Percentiles rank a stretch among this genome's conserved stretches.
phyloP scores from a whole-genome alignment of 768 basidiomycete species.

The Boletales sp. region DNA sequence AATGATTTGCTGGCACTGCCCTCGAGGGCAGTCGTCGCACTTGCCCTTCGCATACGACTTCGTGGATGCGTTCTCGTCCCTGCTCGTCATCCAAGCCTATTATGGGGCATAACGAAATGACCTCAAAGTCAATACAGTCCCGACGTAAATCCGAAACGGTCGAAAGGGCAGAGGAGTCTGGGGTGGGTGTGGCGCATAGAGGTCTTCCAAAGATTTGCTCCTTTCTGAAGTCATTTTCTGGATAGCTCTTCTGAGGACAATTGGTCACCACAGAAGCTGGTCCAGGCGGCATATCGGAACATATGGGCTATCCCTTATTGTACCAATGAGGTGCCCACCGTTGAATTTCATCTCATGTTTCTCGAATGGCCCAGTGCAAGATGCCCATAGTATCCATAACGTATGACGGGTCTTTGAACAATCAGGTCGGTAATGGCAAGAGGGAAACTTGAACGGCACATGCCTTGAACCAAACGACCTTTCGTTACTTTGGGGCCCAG shows the following conservation, averaged over 20 bases:
- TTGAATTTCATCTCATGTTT: conserved; percentile 40
- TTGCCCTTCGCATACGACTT: neutral
- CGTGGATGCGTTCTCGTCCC: neutral
- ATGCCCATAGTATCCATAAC: conserved; percentile 30
- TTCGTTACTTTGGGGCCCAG: conserved; percentile 15
- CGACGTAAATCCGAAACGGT: neutral
- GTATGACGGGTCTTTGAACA: neutral
- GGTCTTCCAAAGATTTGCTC: conserved; percentile 34
- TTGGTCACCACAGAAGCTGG: conserved; percentile 9
- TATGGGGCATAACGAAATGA: neutral
- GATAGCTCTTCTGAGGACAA: conserved; percentile 1
- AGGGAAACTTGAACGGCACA: too few relatives aligned
- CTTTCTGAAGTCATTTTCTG: conserved; percentile 37
- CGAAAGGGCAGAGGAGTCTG: conserved; percentile 15
- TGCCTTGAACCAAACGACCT: conserved; percentile 14
- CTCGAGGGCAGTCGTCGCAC: conserved; percentile 23
- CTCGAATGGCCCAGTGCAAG: conserved; percentile 41
- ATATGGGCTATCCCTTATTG: conserved; percentile 38
- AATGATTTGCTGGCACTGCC: conserved; percentile 20
- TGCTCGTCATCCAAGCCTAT: neutral
- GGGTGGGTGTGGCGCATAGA: conserved; percentile 25
- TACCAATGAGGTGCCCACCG: conserved; percentile 37
- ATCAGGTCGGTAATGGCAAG: too few relatives aligned
- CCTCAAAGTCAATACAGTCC: neutral
- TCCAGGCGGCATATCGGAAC: conserved; percentile 23